Percentiles rank a stretch among this genome's conserved stretches.
Evolutionary conservation across 257 asterid species (phyloP).

Genomic region (Fraxinus americana): DNA sequence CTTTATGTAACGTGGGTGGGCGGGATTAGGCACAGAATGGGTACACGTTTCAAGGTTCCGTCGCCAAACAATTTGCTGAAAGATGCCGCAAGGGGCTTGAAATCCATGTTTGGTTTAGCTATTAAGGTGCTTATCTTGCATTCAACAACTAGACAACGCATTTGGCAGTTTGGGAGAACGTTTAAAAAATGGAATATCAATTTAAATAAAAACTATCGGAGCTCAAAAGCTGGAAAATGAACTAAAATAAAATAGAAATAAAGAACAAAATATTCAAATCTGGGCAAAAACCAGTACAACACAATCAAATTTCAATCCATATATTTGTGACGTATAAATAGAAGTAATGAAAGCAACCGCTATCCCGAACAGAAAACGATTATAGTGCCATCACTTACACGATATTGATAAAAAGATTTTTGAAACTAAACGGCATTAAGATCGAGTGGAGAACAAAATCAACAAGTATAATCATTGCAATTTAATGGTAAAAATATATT

Average conservation of each 20-base stretch:
- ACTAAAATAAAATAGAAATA: not conserved
- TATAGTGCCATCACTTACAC: not conserved
- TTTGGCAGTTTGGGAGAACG: not conserved
- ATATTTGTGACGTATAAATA: not conserved
- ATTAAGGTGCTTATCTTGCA: not conserved
- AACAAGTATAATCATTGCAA: not conserved
- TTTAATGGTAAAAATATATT: not conserved
- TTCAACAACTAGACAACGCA: not conserved
- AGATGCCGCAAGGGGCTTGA: not conserved
- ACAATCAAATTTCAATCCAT: not conserved
- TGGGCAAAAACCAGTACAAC: not conserved
- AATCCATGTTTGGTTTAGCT: not conserved
- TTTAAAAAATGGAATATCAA: not conserved
- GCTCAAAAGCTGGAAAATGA: not conserved
- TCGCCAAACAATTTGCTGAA: not conserved
- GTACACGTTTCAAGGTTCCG: not conserved
- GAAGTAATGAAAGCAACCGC: slow-evolving; percentile 1
- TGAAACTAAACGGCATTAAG: not conserved
- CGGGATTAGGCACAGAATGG: not conserved
- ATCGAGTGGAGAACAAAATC: not conserved
- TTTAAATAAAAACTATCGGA: not conserved
- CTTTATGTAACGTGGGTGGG: too few species aligned
- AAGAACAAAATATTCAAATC: not conserved
- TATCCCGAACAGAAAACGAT: not conserved
- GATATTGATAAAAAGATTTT: too few species aligned